phyloP scores from a whole-genome alignment of 1,284 basidiomycete genomes.

The Cutaneotrichosporon sp. region DNA sequence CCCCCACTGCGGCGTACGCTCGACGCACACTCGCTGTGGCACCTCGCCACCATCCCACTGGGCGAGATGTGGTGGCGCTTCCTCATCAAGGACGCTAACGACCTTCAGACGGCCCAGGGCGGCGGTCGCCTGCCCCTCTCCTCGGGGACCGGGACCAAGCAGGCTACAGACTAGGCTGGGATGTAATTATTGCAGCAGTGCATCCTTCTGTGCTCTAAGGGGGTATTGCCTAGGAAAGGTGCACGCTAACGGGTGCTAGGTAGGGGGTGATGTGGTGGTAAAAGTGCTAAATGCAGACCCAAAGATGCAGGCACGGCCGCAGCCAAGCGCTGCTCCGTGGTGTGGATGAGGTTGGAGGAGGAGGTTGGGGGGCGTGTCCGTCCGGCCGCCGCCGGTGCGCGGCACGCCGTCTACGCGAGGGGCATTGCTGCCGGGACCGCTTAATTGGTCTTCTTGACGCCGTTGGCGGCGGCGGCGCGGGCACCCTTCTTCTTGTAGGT shows the following conservation, averaged over 20 bases:
- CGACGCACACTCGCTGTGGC: slow-evolving; percentile 97
- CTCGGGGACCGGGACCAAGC: neutral
- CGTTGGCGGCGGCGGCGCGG: slow-evolving; percentile 19
- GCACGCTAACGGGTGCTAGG: slow-evolving; percentile 9
- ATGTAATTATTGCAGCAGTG: slow-evolving; percentile 11
- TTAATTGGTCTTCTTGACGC: slow-evolving; percentile 29
- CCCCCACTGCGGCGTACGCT: slow-evolving; percentile 71
- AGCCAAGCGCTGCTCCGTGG: slow-evolving; percentile 15
- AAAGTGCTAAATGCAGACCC: slow-evolving; percentile 11
- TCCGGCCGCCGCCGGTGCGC: neutral
- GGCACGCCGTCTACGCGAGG: neutral
- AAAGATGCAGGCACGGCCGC: slow-evolving; percentile 32
- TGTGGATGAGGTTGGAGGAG: neutral
- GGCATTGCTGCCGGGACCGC: neutral
- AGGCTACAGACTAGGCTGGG: neutral
- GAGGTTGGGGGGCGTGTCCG: neutral
- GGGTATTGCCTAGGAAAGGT: slow-evolving; percentile 10
- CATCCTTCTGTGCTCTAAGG: slow-evolving; percentile 12
- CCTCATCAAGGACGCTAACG: slow-evolving; percentile 39
- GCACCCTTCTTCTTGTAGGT: slow-evolving; percentile 49
- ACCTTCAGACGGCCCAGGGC: slow-evolving; percentile 29
- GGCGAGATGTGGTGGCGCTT: slow-evolving; percentile 82
- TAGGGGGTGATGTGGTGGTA: slow-evolving; percentile 6
- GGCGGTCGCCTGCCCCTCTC: slow-evolving; percentile 1
- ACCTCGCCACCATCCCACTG: slow-evolving; percentile 80